Evolutionary conservation across 108 stramenopile species (phyloP), one percentile per base, ranked within the genome.

Genomic region (Hondaea fermentalgiana): DNA sequence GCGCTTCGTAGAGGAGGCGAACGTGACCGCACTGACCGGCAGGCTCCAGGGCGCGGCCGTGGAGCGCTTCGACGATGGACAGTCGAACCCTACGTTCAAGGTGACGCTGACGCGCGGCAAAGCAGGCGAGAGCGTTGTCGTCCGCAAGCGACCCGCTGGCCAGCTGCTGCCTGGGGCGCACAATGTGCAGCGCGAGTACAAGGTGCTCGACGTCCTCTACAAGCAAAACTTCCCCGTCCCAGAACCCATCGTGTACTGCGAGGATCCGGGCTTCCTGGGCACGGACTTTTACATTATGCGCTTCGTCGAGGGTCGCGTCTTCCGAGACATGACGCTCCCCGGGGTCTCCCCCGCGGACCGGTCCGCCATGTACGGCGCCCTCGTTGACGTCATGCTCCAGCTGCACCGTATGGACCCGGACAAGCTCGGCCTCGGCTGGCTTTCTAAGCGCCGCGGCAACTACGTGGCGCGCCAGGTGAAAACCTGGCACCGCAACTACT

Each of bases 61-160:
- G 21, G 29, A 90, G 87, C 90, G 90, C 53, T 92, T 92, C 57
- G 35, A 89, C 21, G 72, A 88, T 60, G 92, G 92, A 17, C 92
- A 92, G 87, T 87, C 87, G 8, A 92, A 92, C 76, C 92, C 92
- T 6, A 92, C 92, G 5, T 92, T 71, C 87, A 45, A 89, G 88
- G 35, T 92, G 29, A 44, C 17, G 21, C 25, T 21, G 35, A 35
- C 35, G 35, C 35, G 35, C 35, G 35, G 35, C 5, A 17, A 44
- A 25, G 4, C 16, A 4, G 89, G 83, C 43, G 17, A 17, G 17
- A 29, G 19, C 1, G 25, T 87, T 17, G 91, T 91, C 21, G 44
- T 92, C 28, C 90, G 92, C 12, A 90, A 89, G 87, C 72, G 90
- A 57, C 92, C 92, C 55, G 23, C 53, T 12, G 92, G 92, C n/a